Conservation (phyloP, 495 filamentous ascomycete species). For the Achaetomiella virescens region DNA sequence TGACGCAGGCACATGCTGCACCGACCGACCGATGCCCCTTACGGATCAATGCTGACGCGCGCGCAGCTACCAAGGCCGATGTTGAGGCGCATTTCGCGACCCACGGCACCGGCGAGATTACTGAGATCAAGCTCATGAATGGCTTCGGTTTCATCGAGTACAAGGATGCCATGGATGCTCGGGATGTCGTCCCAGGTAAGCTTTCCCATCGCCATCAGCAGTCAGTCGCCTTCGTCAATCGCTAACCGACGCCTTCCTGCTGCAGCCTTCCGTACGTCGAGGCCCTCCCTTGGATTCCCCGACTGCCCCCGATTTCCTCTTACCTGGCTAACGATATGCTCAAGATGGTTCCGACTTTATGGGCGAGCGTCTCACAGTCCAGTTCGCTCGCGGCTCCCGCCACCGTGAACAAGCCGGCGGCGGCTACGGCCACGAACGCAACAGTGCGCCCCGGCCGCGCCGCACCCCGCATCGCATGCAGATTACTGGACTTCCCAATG, state of each 20-base stretch:
- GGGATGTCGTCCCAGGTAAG: constrained; percentile 94
- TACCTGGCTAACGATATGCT: constrained; percentile 40
- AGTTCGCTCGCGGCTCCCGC: constrained; percentile 92
- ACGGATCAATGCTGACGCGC: constrained; percentile 15
- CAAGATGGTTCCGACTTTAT: constrained; percentile 96
- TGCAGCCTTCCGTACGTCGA: constrained; percentile 51
- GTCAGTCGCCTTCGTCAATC: constrained; percentile 21
- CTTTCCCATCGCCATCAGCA: background rate
- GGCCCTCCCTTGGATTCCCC: constrained; percentile 25
- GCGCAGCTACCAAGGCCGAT: constrained; percentile 86
- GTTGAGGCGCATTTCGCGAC: constrained; percentile 92
- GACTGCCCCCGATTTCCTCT: constrained; percentile 20
- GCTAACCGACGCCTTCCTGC: constrained; percentile 24
- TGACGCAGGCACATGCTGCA: constrained; percentile 8
- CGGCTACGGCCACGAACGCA: constrained; percentile 58
- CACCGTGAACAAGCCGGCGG: constrained; percentile 63
- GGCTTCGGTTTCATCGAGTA: constrained; percentile 99
- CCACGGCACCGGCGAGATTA: constrained; percentile 94
- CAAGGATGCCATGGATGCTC: constrained; percentile 93
- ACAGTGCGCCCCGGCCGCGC: constrained; percentile 77
- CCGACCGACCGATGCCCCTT: background rate
- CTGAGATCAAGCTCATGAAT: constrained; percentile 99
- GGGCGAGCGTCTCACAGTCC: constrained; percentile 91
- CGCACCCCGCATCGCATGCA: constrained; percentile 95
- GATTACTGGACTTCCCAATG: constrained; percentile 90